Evolutionary conservation across 768 basidiomycete genomes (phyloP), one percentile per base, ranked within the genome.

Genomic region (Ramaria sp.): DNA sequence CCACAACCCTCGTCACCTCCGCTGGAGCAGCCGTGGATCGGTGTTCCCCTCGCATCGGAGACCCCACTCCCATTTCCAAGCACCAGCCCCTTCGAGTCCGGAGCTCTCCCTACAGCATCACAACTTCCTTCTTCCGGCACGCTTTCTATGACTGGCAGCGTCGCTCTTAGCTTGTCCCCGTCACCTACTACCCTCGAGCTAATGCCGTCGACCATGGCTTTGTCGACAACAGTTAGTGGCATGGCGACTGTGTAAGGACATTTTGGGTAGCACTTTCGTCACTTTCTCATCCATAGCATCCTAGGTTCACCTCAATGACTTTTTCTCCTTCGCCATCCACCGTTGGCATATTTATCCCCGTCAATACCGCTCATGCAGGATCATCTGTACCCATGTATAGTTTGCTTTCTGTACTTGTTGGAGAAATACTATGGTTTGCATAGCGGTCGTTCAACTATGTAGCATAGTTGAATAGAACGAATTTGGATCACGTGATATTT

Each of bases 1-100:
- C 71, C 70, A 7, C 74, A 76, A 55, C 52, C 61, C 12, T 65
- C 62, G 8, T 66, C 61, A 28, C 67, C 70, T n/a, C 65, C 66
- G 3, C 54, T 63, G 10, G 54, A 61, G 34, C 66, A 70, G 36
- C 67, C 69, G 7, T 70, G 51, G 51, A 5, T 41, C 30, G 10
- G 30, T 5, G 3, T 18, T 24, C n/a, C 12, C 27, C 32, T 15
- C 16, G 18, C n/a, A 15, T 42, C 41, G 16, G n/a, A 24, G 15
- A 5, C 15, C 5, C 41, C 15, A n/a, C 41, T 42, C 22, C 22
- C 15, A 15, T 5, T 7, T 6, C 24, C 27, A 18, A 15, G 5
- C 44, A 25, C 3, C 44, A 47, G 20, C 42, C 42, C 42, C 9
- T 18, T 9, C 7, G n/a, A 9, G 20, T 47, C 44, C 13, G 27